Evolutionary conservation across 768 basidiomycete genomes (phyloP).

Genomic region (Tylopilus subfusipes): DNA sequence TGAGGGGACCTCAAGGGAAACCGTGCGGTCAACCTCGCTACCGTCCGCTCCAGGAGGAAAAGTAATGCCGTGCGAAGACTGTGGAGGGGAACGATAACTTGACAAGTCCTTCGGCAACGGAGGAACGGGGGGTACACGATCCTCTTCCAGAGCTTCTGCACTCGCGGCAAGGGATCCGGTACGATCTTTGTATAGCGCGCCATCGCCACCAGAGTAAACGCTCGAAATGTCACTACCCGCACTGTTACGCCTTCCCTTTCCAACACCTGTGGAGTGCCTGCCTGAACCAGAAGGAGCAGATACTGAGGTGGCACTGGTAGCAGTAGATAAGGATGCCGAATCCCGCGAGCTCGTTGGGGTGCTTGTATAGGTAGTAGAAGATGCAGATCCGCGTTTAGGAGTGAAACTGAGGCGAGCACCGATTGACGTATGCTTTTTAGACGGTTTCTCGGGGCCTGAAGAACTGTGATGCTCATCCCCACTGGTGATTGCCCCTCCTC

Average conservation of each 20-base stretch:
- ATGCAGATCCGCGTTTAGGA: constrained; percentile 85
- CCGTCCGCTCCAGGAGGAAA: constrained; percentile 51
- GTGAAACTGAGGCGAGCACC: constrained; percentile 70
- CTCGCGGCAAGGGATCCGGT: constrained; percentile 56
- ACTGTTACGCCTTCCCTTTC: constrained; percentile 71
- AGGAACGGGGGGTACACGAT: constrained; percentile 85
- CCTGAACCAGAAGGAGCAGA: constrained; percentile 59
- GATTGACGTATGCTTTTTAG: constrained; percentile 57
- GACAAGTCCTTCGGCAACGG: constrained; percentile 88
- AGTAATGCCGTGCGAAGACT: constrained; percentile 50
- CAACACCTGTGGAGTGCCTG: constrained; percentile 60
- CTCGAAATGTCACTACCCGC: constrained; percentile 83
- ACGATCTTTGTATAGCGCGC: constrained; percentile 61
- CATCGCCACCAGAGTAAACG: constrained; percentile 63
- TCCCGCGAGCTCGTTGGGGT: constrained; percentile 84
- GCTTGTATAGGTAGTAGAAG: constrained; percentile 81
- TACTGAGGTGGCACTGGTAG: constrained; percentile 74
- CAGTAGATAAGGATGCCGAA: constrained; percentile 76
- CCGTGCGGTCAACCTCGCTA: constrained; percentile 43
- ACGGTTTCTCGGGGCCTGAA: constrained; percentile 55
- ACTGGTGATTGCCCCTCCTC: constrained; percentile 43
- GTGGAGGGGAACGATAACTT: constrained; percentile 68
- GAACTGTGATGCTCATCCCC: constrained; percentile 56
- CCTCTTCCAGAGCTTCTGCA: constrained; percentile 58
- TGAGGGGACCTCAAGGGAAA: constrained; percentile 51